phyloP scores from a whole-genome alignment of 306 rosid species.

The Pterocarpus macrocarpus region DNA sequence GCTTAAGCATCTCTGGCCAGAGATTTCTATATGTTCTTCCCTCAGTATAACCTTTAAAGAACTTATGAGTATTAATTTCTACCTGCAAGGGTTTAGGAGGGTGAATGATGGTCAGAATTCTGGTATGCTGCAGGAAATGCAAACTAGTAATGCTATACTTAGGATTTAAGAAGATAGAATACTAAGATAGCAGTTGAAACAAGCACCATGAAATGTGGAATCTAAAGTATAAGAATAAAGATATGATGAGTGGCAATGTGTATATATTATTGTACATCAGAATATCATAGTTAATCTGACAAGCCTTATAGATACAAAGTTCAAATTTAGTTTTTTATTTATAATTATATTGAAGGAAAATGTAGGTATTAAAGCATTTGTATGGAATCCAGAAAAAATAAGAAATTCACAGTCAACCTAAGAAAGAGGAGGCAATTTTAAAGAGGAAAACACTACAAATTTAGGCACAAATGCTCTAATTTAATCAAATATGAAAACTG shows the following conservation, averaged over 20 bases:
- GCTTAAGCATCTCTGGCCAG: slow-evolving; percentile 97
- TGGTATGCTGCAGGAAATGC: slow-evolving; percentile 20
- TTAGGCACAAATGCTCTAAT: slow-evolving; percentile 16
- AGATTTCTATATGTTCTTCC: slow-evolving; percentile 75
- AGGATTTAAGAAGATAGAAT: slow-evolving; percentile 23
- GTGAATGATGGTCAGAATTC: slow-evolving; percentile 32
- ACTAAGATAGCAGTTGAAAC: slow-evolving; percentile 26
- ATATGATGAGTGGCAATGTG: slow-evolving; percentile 10
- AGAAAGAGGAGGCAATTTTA: slow-evolving; percentile 18
- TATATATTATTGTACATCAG: neutral
- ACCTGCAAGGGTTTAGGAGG: slow-evolving; percentile 65
- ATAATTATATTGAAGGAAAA: neutral
- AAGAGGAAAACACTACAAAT: slow-evolving; percentile 16
- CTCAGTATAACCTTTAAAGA: slow-evolving; percentile 78
- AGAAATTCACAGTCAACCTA: slow-evolving; percentile 25
- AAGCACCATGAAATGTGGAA: slow-evolving; percentile 28
- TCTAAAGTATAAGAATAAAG: slow-evolving; percentile 34
- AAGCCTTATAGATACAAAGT: neutral
- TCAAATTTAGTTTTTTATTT: slow-evolving; percentile 19
- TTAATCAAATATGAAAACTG: slow-evolving; percentile 24
- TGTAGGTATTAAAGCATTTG: slow-evolving; percentile 25
- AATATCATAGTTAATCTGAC: slow-evolving; percentile 20
- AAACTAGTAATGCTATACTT: slow-evolving; percentile 18
- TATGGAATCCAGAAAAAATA: slow-evolving; percentile 8
- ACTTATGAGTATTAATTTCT: slow-evolving; percentile 66